phyloP scores from a whole-genome alignment of 768 basidiomycete genomes.

The Dentipellis sp. region DNA sequence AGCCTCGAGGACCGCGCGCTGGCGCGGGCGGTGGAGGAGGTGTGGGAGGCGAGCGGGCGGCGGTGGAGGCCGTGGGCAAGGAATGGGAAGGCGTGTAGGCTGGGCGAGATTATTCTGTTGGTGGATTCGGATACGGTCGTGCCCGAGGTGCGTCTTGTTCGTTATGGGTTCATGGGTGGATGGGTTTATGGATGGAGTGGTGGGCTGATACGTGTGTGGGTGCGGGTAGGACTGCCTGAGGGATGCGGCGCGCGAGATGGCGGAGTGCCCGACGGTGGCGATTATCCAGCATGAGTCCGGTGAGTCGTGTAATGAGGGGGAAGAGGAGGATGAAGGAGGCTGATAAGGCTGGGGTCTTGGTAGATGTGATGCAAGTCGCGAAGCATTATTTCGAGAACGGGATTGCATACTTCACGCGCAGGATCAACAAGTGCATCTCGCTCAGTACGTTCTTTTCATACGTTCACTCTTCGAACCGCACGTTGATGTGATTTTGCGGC shows the following conservation, averaged over 20 bases:
- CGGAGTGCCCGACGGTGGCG: slow-evolving; percentile 36
- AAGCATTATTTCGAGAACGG: slow-evolving; percentile 43
- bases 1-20: slow-evolving; percentile 42
- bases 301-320: slow-evolving; percentile 7
- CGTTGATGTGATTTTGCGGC: background rate
- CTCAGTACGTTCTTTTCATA: slow-evolving; percentile 16
- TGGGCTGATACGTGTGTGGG: slow-evolving; percentile 2
- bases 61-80: slow-evolving; percentile 23
- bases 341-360: slow-evolving; percentile 19
- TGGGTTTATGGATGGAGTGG: background rate
- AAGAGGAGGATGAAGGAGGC: slow-evolving; percentile 16
- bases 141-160: slow-evolving; percentile 23
- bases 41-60: slow-evolving; percentile 26
- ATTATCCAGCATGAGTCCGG: slow-evolving; percentile 45
- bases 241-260: slow-evolving; percentile 43
- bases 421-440: slow-evolving; percentile 38
- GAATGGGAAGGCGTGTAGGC: slow-evolving; percentile 32
- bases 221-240: slow-evolving; percentile 36
- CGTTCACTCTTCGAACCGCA: background rate
- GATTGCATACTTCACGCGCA: slow-evolving; percentile 38
- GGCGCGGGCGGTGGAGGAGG: slow-evolving; percentile 43
- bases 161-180: background rate
- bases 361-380: slow-evolving; percentile 49
- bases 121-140: slow-evolving; percentile 45
- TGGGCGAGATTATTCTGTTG: slow-evolving; percentile 37